A percentile compares a stretch with the other conserved stretches of the same genome.
These are phyloP conservation scores for Umbelopsis isabellina DNA, from an alignment of 192 early-diverging fungal genomes.

Conservation along the genomic window DNA sequence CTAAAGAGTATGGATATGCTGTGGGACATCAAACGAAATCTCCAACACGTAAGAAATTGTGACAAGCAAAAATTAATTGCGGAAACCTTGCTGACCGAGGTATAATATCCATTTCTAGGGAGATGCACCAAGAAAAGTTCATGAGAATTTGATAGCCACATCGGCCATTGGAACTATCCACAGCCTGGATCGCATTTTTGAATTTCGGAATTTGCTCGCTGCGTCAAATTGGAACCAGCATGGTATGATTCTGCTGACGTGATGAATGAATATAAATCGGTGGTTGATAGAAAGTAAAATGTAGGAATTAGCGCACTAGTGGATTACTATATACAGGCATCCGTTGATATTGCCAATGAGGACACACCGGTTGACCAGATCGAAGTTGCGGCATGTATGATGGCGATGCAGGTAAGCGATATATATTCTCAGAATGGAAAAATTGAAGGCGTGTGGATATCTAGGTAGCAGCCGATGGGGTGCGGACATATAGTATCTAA, in stretches of 20 bases:
- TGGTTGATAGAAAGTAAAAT: not conserved
- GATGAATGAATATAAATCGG: too few species aligned
- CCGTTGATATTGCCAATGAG: not conserved
- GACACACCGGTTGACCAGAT: constrained; percentile 1
- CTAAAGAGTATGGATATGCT: constrained; percentile 16
- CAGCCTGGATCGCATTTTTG: constrained; percentile 13
- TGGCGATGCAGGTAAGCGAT: constrained; percentile 8
- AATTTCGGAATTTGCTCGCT: not conserved
- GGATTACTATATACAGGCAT: constrained; percentile 11
- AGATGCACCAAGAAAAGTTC: not conserved
- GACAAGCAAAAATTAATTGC: not conserved
- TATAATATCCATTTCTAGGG: not conserved
- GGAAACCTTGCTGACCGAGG: not conserved
- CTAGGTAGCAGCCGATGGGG: too few species aligned
- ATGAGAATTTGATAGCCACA: constrained; percentile 10
- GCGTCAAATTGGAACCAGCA: constrained; percentile 10
- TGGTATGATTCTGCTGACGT: not conserved
- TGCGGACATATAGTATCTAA: not conserved
- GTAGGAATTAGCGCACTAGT: constrained; percentile 4
- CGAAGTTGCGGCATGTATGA: constrained; percentile 8
- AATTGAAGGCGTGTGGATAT: too few species aligned
- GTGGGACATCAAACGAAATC: constrained; percentile 9
- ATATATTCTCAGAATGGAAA: not conserved
- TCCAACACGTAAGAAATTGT: not conserved
- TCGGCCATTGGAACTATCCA: constrained; percentile 2